A percentile compares a stretch with the other conserved stretches of the same genome.
Conservation (phyloP, 306 rosid genomes). For the Cucurbita pepo region DNA sequence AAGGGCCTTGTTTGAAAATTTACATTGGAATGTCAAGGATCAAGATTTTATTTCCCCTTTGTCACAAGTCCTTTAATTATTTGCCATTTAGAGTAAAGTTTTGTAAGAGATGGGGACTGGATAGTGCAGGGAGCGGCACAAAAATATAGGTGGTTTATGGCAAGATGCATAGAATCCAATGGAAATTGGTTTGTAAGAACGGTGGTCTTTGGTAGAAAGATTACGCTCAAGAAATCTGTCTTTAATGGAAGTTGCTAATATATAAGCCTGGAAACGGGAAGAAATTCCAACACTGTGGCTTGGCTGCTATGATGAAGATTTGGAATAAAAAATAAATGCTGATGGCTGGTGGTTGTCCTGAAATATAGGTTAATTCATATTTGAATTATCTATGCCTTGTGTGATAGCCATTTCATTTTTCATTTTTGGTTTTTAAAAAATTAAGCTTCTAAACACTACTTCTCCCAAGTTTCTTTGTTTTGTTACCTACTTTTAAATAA, state of each 20-base stretch:
- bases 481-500: no score
- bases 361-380: not conserved
- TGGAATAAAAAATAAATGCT: not conserved
- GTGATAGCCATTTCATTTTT: not conserved
- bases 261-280: not conserved
- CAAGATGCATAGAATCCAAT: not conserved
- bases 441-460: no score
- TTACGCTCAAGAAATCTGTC: not conserved
- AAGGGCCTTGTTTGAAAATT: not conserved
- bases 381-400: not conserved
- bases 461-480: no score
- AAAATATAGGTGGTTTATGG: not conserved
- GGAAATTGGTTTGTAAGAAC: not conserved
- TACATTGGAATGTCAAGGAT: not conserved
- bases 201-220: not conserved
- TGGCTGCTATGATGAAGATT: not conserved
- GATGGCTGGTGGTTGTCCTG: not conserved
- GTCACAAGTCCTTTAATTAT: not conserved
- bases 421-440: no score
- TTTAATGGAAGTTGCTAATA: not conserved
- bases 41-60: not conserved
- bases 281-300: not conserved
- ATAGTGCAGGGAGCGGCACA: not conserved
- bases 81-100: not conserved
- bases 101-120: not conserved